phyloP scores from a whole-genome alignment of 805 yeast species.

The Yamadazyma akitaensis region DNA sequence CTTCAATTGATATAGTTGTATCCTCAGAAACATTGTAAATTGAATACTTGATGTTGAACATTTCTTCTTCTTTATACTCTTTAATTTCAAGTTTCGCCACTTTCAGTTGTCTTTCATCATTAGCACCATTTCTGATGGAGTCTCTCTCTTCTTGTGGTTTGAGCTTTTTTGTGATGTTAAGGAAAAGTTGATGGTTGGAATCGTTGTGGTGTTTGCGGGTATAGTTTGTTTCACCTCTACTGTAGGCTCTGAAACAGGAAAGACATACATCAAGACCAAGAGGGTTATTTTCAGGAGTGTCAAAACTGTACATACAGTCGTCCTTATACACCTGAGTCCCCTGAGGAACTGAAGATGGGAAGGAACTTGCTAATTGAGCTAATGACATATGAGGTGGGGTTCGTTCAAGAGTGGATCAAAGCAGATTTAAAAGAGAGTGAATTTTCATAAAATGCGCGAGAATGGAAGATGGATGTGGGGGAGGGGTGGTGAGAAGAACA shows the following conservation, averaged over 20 bases:
- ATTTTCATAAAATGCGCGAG: neutral
- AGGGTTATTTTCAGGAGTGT: constrained; percentile 49
- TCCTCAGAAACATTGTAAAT: constrained; percentile 39
- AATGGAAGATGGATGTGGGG: neutral
- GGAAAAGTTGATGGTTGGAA: constrained; percentile 52
- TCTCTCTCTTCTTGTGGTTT: constrained; percentile 38
- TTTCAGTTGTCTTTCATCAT: constrained; percentile 35
- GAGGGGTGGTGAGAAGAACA: too few relatives aligned
- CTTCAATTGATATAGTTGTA: constrained; percentile 21
- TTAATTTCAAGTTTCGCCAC: constrained; percentile 65
- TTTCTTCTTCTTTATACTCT: constrained; percentile 59
- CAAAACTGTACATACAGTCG: constrained; percentile 87
- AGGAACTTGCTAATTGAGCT: neutral
- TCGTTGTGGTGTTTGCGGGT: constrained; percentile 52
- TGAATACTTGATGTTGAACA: constrained; percentile 45
- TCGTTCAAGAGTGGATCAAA: neutral
- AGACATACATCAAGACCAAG: constrained; percentile 76
- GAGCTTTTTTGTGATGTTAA: constrained; percentile 54
- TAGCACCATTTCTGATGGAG: constrained; percentile 13
- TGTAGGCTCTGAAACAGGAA: constrained; percentile 66
- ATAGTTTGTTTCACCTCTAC: constrained; percentile 47
- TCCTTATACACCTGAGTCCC: constrained; percentile 54
- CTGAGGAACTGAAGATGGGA: neutral
- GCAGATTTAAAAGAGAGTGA: neutral
- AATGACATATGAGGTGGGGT: neutral